Evolutionary conservation across 2,329 filamentous ascomycete species (phyloP), one percentile per base, ranked within the genome.

Genomic region (Ophiostoma triangulosporum): DNA sequence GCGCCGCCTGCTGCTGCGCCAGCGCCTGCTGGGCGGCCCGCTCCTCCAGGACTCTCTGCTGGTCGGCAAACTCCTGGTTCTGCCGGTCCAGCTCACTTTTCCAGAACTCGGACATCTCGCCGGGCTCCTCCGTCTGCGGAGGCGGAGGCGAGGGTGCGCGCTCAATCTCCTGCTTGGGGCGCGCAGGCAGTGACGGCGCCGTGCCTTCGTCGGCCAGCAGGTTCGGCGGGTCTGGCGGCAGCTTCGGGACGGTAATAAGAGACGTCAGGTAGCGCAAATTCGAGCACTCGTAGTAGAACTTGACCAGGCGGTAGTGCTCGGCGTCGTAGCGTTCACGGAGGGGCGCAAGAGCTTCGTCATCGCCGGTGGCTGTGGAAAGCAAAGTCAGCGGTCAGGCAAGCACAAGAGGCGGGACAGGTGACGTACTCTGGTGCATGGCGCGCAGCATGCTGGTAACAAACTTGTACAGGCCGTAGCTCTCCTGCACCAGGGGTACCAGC

Each of bases 391-490:
- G 29, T 50, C 38, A 29, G 33, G 43, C 7, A 20, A 40, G 11
- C 1, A 3, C 20, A 4, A 11, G 6, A 2, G 9, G 38, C 24
- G 7, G 33, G 33, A 14, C 29, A 31, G 29, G 11, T 35, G 22
- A 71, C 83, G 65, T 73, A 90, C 86, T 89, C 3, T 87, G 91
- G 67, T 98, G 91, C 90, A 98, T 96, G 15, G 93, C 93, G 54
- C 93, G 81, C 57, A 98, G 71, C 93, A 98, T 98, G 84, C 93
- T 98, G 0, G 93, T 98, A 60, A 96, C 90, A 67, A 98, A 98
- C 70, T 97, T 97, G 76, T 98, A 98, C 61, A 98, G 97, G 48
- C 93, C 93, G 69, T 97, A 98, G 66, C 89, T 97, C 73, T 98
- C 93, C 66, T 95, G 88, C 3, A 98, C 93, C 43, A 98, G 73